Evolutionary conservation across 148 eudicot genomes (phyloP).

Genomic region (Amaranthus cruentus): DNA sequence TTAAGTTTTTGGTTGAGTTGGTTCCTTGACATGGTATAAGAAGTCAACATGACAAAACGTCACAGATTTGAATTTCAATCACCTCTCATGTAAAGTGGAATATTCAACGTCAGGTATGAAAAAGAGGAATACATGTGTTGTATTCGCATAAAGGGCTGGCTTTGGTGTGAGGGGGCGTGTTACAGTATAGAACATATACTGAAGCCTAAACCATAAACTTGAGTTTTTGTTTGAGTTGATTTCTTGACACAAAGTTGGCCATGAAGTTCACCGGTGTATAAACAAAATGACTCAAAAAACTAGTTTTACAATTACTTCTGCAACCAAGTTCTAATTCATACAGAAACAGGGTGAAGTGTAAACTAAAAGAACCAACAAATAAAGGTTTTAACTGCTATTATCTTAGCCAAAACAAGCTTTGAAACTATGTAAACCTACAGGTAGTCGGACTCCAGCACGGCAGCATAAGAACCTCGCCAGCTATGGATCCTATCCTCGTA

Average conservation of each 20-base stretch:
- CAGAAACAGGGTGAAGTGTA: not conserved
- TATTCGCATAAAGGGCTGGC: too few relatives aligned
- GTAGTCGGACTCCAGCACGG: not conserved
- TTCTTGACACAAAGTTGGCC: not conserved
- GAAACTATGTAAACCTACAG: not conserved
- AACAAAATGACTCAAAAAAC: not conserved
- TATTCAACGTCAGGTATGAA: too few relatives aligned
- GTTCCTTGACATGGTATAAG: too few relatives aligned
- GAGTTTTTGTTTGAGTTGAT: too few relatives aligned
- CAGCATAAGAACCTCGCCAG: not conserved
- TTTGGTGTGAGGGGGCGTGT: too few relatives aligned
- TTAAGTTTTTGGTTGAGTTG: too few relatives aligned
- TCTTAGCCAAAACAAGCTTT: conserved; percentile 5
- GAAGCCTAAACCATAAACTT: too few relatives aligned
- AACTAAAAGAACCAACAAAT: not conserved
- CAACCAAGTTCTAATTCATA: not conserved
- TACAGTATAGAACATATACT: too few relatives aligned
- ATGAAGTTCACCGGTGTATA: not conserved
- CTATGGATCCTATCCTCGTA: not conserved
- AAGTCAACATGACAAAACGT: too few relatives aligned
- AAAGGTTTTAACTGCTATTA: not conserved
- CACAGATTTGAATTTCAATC: too few relatives aligned
- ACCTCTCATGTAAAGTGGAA: too few relatives aligned
- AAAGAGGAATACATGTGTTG: too few relatives aligned
- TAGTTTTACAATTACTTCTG: not conserved